Percentiles rank a stretch among this genome's conserved stretches.
Evolutionary conservation across 1,284 basidiomycete genomes (phyloP).

Genomic region (Leccinum subatratum): DNA sequence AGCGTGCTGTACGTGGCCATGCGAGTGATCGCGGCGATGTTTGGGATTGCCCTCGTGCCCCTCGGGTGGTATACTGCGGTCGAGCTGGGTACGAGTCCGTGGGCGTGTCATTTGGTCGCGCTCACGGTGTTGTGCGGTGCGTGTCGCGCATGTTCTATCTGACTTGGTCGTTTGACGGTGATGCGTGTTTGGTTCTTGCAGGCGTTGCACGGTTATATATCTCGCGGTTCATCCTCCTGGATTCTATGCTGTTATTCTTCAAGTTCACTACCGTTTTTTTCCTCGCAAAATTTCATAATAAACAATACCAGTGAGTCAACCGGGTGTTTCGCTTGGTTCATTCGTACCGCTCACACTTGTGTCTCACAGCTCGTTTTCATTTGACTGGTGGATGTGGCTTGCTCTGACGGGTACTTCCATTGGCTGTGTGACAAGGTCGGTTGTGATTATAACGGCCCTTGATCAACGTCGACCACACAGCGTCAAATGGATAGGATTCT

Average conservation of each 20-base stretch:
- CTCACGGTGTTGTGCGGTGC: constrained; percentile 88
- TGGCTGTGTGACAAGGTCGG: constrained; percentile 83
- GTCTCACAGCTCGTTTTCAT: constrained; percentile 70
- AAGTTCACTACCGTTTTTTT: constrained; percentile 96
- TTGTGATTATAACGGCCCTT: neutral
- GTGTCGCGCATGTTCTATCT: constrained; percentile 28
- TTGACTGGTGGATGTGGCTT: constrained; percentile 98
- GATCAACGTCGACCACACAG: constrained; percentile 37
- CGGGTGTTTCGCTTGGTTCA: neutral
- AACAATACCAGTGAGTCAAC: constrained; percentile 78
- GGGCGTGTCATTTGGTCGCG: constrained; percentile 87
- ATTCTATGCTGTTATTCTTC: constrained; percentile 98
- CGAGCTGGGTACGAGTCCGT: constrained; percentile 89
- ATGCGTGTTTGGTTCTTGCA: constrained; percentile 27
- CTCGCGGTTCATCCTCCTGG: constrained; percentile 94
- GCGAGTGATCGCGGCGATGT: constrained; percentile 90
- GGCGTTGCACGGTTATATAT: constrained; percentile 97
- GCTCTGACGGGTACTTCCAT: constrained; percentile 87
- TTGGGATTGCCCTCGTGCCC: constrained; percentile 94
- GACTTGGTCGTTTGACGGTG: neutral
- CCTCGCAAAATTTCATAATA: constrained; percentile 94
- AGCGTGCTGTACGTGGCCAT: constrained; percentile 90
- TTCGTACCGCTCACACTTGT: constrained; percentile 7
- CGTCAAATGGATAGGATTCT: constrained; percentile 95
- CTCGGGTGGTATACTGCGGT: constrained; percentile 95